phyloP scores from a whole-genome alignment of 163 green algal species.

The Chlorella variabilis region DNA sequence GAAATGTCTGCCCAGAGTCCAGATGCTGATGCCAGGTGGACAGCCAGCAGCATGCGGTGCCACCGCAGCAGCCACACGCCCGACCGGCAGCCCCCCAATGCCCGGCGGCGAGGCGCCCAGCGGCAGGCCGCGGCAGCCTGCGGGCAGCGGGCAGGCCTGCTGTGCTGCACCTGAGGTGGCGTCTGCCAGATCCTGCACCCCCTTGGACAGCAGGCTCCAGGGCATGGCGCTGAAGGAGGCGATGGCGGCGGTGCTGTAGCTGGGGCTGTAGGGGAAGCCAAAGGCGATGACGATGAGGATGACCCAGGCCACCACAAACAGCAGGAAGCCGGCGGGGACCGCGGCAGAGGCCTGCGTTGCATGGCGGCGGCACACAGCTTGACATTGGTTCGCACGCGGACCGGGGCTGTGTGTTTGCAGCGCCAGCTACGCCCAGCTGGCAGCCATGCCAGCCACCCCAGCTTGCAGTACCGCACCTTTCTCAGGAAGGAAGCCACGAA shows the following conservation, averaged over 20 bases:
- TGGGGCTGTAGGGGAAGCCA: slow-evolving; percentile 48
- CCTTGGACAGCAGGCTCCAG: slow-evolving; percentile 50
- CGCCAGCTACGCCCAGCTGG: too few species aligned
- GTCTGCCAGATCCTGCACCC: slow-evolving; percentile 34
- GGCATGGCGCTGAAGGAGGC: slow-evolving; percentile 43
- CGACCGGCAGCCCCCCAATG: not conserved
- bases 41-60: too few species aligned
- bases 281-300: slow-evolving; percentile 67
- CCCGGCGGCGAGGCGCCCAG: too few species aligned
- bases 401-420: too few species aligned
- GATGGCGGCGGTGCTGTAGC: not conserved
- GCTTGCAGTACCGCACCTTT: slow-evolving; percentile 39
- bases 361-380: not conserved
- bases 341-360: slow-evolving; percentile 30
- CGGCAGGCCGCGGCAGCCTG: too few species aligned
- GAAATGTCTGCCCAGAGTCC: too few species aligned
- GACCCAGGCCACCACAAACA: slow-evolving; percentile 74
- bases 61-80: not conserved
- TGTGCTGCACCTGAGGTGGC: not conserved
- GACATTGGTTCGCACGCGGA: too few species aligned
- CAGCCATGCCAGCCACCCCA: slow-evolving; percentile 36
- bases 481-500: slow-evolving; percentile 40
- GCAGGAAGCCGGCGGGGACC: slow-evolving; percentile 58
- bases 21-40: too few species aligned
- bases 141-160: too few species aligned